These are phyloP conservation scores for Corylus heterophylla DNA, from an alignment of 306 rosid genomes.

Conservation along the genomic window DNA sequence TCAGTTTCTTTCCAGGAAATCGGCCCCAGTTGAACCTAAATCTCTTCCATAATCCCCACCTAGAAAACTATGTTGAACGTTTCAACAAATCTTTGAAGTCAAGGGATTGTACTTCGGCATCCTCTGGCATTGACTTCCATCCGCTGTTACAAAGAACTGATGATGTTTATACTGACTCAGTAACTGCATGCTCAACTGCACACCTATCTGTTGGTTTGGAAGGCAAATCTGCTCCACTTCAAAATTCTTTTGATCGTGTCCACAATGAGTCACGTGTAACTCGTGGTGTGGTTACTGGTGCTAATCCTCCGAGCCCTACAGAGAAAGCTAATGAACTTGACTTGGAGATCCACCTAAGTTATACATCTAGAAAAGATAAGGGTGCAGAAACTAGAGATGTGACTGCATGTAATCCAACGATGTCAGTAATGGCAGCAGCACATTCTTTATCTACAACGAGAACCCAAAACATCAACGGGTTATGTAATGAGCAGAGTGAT, in stretches of 20 bases:
- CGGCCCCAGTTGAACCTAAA: slow-evolving; percentile 77
- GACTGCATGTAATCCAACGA: slow-evolving; percentile 34
- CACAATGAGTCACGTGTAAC: slow-evolving; percentile 36
- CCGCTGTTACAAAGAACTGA: slow-evolving; percentile 86
- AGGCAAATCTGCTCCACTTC: slow-evolving; percentile 30
- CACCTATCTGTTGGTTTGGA: slow-evolving; percentile 26
- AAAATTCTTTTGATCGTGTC: slow-evolving; percentile 35
- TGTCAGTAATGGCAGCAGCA: slow-evolving; percentile 28
- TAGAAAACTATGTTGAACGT: slow-evolving; percentile 49
- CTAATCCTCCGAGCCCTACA: slow-evolving; percentile 29
- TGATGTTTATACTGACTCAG: slow-evolving; percentile 19
- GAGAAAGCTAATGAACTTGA: slow-evolving; percentile 70
- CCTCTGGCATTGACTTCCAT: slow-evolving; percentile 84
- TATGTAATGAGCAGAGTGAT: slow-evolving; percentile 36
- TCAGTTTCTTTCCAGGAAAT: slow-evolving; percentile 62
- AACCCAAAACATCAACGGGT: slow-evolving; percentile 31
- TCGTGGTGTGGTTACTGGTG: slow-evolving; percentile 31
- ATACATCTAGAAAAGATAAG: slow-evolving; percentile 54
- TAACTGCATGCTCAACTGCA: slow-evolving; percentile 20
- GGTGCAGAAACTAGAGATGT: slow-evolving; percentile 36
- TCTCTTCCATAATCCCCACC: slow-evolving; percentile 67
- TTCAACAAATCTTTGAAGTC: slow-evolving; percentile 46
- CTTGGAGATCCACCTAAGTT: slow-evolving; percentile 80
- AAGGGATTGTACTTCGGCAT: slow-evolving; percentile 46
- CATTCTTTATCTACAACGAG: slow-evolving; percentile 31